Conservation (phyloP, 768 basidiomycete genomes). For the Leccinum fibrillosum region DNA sequence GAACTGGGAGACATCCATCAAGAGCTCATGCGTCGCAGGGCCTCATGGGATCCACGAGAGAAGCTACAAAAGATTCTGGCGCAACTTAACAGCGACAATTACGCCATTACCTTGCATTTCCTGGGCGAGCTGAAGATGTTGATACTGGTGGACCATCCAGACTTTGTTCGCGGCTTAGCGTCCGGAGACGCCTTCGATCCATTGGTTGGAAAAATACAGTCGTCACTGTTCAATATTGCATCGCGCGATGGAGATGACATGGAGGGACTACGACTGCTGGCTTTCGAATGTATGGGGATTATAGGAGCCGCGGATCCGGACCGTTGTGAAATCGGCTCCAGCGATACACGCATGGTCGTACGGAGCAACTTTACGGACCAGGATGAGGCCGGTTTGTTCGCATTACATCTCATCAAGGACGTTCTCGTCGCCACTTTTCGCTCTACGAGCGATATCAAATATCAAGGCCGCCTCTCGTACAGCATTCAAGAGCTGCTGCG, state of each 20-base stretch:
- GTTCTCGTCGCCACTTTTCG: conserved; percentile 88
- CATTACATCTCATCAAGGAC: conserved; percentile 79
- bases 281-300: conserved; percentile 88
- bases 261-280: conserved; percentile 62
- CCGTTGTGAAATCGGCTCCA: conserved; percentile 65
- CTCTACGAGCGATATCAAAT: conserved; percentile 90
- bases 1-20: conserved; percentile 49
- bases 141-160: conserved; percentile 47
- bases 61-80: conserved; percentile 65
- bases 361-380: conserved; percentile 79
- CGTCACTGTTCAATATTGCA: conserved; percentile 63
- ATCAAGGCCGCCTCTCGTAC: conserved; percentile 86
- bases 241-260: conserved; percentile 76
- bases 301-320: conserved; percentile 96
- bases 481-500: conserved; percentile 88
- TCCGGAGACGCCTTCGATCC: conserved; percentile 88
- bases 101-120: conserved; percentile 70
- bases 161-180: conserved; percentile 57
- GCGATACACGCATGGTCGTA: conserved; percentile 66
- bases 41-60: conserved; percentile 48
- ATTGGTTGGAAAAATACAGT: conserved; percentile 63
- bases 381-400: conserved; percentile 73
- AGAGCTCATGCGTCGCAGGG: conserved; percentile 44
- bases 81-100: conserved; percentile 76
- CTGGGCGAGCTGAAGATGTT: conserved; percentile 72